Evolutionary conservation across 2,329 filamentous ascomycete species (phyloP).

Genomic region (Didymosphaeria variabile): DNA sequence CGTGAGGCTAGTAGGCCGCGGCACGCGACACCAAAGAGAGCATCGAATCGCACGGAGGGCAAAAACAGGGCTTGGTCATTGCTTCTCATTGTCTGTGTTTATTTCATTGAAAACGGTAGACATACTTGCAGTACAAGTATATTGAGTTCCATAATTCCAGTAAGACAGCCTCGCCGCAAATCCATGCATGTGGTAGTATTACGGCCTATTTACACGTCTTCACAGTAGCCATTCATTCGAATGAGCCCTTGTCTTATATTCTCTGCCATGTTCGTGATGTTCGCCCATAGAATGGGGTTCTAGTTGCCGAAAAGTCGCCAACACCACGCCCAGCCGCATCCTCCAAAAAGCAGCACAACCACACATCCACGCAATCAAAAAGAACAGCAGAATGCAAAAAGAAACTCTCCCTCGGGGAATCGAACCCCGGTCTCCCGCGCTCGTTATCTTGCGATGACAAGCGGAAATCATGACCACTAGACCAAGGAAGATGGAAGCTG

Average conservation of each 20-base stretch:
- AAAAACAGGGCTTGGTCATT: background rate
- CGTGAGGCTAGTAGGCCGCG: background rate
- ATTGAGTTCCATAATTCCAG: too few relatives aligned
- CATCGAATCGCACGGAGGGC: background rate
- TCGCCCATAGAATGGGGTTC: too few relatives aligned
- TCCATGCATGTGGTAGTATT: too few relatives aligned
- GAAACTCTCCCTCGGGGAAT: slow-evolving; percentile 24
- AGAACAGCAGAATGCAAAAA: background rate
- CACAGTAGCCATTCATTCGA: too few relatives aligned
- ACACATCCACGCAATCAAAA: background rate
- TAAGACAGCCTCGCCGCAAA: too few relatives aligned
- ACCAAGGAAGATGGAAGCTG: slow-evolving; percentile 9
- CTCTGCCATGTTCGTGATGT: too few relatives aligned
- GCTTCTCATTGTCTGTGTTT: background rate
- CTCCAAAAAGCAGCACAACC: background rate
- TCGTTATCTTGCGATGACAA: slow-evolving; percentile 18
- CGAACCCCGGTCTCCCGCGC: slow-evolving; percentile 31
- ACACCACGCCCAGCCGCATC: background rate
- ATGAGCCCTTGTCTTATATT: too few relatives aligned
- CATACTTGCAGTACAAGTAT: too few relatives aligned
- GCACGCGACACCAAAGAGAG: background rate
- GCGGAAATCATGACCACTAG: slow-evolving; percentile 17
- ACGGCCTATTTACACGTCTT: too few relatives aligned
- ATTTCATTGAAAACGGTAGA: too few relatives aligned
- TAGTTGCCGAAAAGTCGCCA: too few relatives aligned